Evolutionary conservation across 2,329 filamentous ascomycete species (phyloP).

Genomic region (Xylariaceae sp.): DNA sequence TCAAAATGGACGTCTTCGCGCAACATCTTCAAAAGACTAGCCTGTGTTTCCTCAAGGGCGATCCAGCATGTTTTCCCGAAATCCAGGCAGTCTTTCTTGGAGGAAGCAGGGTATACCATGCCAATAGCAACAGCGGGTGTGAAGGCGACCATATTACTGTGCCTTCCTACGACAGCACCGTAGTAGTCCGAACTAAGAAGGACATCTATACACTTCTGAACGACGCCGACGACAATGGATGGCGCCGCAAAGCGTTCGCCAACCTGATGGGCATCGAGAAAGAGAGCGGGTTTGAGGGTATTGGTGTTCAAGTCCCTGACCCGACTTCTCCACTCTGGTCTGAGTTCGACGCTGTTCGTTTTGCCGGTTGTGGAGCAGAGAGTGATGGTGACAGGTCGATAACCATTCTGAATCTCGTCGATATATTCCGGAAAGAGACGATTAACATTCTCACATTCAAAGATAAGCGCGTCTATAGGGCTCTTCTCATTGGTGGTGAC

Average conservation of each 20-base stretch:
- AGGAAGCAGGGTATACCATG: too few relatives aligned
- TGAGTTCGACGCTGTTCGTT: conserved; percentile 3
- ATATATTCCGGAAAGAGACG: neutral
- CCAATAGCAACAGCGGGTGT: neutral
- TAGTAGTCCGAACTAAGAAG: conserved; percentile 6
- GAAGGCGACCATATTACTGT: neutral
- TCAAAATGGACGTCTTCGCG: too few relatives aligned
- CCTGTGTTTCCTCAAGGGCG: conserved; percentile 6
- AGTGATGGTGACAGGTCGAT: neutral
- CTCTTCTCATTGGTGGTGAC: too few relatives aligned
- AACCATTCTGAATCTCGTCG: conserved; percentile 8
- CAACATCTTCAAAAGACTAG: too few relatives aligned
- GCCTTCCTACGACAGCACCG: conserved; percentile 4
- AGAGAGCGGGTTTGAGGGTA: too few relatives aligned
- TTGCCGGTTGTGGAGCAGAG: conserved; percentile 4
- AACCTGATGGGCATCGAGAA: conserved; percentile 2
- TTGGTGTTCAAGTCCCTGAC: neutral
- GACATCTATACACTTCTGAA: conserved; percentile 1
- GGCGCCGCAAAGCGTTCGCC: neutral
- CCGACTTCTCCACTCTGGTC: neutral
- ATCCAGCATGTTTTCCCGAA: conserved; percentile 3
- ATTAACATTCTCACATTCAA: conserved; percentile 6
- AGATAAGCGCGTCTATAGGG: conserved; percentile 3
- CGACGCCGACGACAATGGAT: too few relatives aligned
- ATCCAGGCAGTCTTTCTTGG: conserved; percentile 9